These are phyloP conservation scores for Berkeleyomyces rouxiae DNA, from an alignment of 2,329 filamentous ascomycete species.

Conservation along the genomic window DNA sequence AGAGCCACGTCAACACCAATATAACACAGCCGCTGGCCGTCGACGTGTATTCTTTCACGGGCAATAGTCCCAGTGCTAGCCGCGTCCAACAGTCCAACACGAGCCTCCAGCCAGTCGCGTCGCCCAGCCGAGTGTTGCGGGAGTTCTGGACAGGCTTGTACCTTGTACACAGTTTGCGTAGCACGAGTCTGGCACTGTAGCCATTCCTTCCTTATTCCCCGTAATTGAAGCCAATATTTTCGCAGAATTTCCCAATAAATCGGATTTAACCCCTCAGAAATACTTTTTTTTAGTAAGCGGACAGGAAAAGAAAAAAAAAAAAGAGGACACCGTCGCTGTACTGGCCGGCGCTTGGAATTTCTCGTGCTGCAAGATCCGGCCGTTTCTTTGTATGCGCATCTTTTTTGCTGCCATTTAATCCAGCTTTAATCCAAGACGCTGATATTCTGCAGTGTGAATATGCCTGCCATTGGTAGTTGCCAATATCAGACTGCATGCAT, in stretches of 20 bases:
- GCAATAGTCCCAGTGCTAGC: no score
- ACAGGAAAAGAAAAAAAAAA: not conserved
- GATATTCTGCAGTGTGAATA: not conserved
- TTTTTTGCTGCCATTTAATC: not conserved
- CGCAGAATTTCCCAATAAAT: not conserved
- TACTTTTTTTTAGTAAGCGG: not conserved
- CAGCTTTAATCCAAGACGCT: not conserved
- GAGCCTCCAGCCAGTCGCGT: no score
- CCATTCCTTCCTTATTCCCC: not conserved
- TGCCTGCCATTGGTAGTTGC: not conserved
- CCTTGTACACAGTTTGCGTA: not conserved
- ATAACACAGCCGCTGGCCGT: not conserved
- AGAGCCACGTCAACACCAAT: not conserved
- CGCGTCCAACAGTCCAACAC: no score
- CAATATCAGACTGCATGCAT: not conserved
- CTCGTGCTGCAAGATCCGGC: not conserved
- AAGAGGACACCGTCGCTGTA: not conserved
- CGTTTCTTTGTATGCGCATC: not conserved
- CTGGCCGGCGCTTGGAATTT: not conserved
- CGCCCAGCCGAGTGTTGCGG: not conserved
- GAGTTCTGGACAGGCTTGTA: not conserved
- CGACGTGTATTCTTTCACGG: not conserved
- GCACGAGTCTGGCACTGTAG: not conserved
- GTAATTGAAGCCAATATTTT: slow-evolving; percentile 2
- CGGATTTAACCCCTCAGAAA: not conserved